Evolutionary conservation across 2,329 filamentous ascomycete genomes (phyloP), one percentile per base, ranked within the genome.

Genomic region (Trichophyton verrucosum): DNA sequence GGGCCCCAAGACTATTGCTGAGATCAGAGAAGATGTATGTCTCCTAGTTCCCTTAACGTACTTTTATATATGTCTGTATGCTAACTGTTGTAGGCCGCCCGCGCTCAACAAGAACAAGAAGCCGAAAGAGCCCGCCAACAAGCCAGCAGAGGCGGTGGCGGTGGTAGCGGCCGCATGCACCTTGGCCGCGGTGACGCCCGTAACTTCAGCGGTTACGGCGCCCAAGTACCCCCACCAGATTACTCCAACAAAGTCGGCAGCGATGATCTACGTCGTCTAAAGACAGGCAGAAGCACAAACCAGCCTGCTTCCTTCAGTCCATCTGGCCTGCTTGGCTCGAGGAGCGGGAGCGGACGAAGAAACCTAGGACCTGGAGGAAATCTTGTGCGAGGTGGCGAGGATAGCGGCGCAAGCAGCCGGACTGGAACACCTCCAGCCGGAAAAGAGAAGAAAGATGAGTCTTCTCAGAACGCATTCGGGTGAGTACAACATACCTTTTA

Each of bases 1-100:
- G 80, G 94, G 94, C 42, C 94, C 94, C 62, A 96, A 96, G 85
- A 99, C 94, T 7, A 87, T 99, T 59, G 85, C 91, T 3, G 89
- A 97, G 77, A 89, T 99, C 66, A 89, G 91, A 72, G 87, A 86
- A 67, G 87, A 90, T 76, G 84, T 86, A 77, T 70, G 80, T 75
- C 9, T 3, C 27, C 33, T 11, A 36, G 11, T 13, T 38, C 33
- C 33, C 61, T 44, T 62, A 61, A 58, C 40, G 44, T 59, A 61
- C 58, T 53, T 27, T 46, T 6, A 42, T 22, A 17, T 5, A 27
- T 40, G 7, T 40, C 2, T 15, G 17, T 33, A 33, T 57, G 53
- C 27, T 57, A 42, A 59, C 42, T 7, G 3, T 20, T 13, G 27
- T 59, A 71, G 76, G 90, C 90, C 66, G 81, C 83, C 59, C 87